Conservation (phyloP, 139 green algal species). For the Chlamydomonas sp. region DNA sequence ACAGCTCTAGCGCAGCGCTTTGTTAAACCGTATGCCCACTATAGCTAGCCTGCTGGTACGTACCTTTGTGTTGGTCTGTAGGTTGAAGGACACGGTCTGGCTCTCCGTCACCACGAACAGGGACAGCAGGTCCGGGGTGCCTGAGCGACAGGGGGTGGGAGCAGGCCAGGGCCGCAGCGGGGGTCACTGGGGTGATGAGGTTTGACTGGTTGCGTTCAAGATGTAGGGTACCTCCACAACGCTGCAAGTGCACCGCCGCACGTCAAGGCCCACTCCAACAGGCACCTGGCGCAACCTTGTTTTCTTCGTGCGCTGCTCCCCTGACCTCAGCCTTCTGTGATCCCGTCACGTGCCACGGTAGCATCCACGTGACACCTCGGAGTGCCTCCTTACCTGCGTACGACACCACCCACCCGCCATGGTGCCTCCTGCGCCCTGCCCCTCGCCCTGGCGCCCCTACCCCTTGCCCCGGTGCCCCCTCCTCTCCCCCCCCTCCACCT, state of each 20-base stretch:
- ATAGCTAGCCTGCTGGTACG: neutral
- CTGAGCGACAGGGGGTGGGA: neutral
- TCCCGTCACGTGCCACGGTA: neutral
- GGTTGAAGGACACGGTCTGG: conserved; percentile 64
- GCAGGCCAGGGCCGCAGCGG: neutral
- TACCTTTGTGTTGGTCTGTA: conserved; percentile 56
- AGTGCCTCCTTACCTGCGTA: neutral
- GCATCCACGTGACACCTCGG: neutral
- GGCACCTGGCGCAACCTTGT: too few relatives aligned
- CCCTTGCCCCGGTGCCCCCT: too few relatives aligned
- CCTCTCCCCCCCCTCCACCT: neutral
- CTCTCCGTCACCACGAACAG: conserved; percentile 78
- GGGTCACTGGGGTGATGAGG: neutral
- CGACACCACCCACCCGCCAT: neutral
- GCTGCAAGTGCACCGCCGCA: neutral
- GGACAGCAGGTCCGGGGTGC: conserved; percentile 37
- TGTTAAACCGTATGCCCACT: neutral
- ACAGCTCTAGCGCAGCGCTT: neutral
- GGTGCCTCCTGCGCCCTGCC: neutral
- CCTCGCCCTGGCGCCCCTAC: neutral
- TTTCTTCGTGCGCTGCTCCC: too few relatives aligned
- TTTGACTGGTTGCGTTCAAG: neutral
- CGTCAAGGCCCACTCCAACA: too few relatives aligned
- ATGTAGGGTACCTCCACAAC: neutral
- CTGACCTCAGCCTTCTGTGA: too few relatives aligned